Conservation (phyloP, 2,329 filamentous ascomycete genomes). For the Periconia sp. region DNA sequence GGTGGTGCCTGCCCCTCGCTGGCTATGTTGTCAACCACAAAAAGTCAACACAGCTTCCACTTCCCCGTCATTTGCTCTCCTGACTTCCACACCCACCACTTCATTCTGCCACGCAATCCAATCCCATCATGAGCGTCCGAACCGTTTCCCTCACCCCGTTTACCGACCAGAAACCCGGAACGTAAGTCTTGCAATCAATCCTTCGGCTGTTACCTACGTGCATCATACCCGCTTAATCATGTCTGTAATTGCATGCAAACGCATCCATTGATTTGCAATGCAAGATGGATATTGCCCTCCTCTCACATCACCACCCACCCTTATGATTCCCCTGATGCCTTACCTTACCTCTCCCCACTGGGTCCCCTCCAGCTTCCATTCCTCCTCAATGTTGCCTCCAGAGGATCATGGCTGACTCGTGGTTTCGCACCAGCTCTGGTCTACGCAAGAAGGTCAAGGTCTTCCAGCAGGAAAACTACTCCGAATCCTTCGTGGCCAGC, state of each 20-base stretch:
- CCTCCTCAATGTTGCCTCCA: conserved; percentile 12
- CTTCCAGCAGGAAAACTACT: conserved; percentile 94
- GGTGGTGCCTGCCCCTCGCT: conserved; percentile 25
- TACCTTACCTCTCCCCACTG: too few species aligned
- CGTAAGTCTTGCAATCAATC: conserved; percentile 61
- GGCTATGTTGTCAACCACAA: conserved; percentile 23
- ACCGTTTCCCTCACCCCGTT: conserved; percentile 84
- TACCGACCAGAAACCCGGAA: conserved; percentile 97
- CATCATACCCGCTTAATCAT: conserved; percentile 12
- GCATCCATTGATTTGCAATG: background rate
- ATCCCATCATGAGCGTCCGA: conserved; percentile 64
- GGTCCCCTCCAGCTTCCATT: conserved; percentile 1
- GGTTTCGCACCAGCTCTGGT: conserved; percentile 68
- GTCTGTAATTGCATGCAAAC: conserved; percentile 16
- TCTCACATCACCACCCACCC: background rate
- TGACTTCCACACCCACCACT: conserved; percentile 17
- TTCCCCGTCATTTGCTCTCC: background rate
- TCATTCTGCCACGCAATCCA: conserved; percentile 17
- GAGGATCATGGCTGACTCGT: conserved; percentile 28
- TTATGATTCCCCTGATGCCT: conserved; percentile 9
- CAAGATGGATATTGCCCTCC: conserved; percentile 15
- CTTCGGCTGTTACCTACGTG: conserved; percentile 7
- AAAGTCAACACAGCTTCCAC: conserved; percentile 17
- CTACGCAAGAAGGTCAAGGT: conserved; percentile 98
- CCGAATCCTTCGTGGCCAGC: conserved; percentile 90